These are phyloP conservation scores for Fusarium sp. DNA, from an alignment of 2,329 filamentous ascomycete species.

Conservation along the genomic window DNA sequence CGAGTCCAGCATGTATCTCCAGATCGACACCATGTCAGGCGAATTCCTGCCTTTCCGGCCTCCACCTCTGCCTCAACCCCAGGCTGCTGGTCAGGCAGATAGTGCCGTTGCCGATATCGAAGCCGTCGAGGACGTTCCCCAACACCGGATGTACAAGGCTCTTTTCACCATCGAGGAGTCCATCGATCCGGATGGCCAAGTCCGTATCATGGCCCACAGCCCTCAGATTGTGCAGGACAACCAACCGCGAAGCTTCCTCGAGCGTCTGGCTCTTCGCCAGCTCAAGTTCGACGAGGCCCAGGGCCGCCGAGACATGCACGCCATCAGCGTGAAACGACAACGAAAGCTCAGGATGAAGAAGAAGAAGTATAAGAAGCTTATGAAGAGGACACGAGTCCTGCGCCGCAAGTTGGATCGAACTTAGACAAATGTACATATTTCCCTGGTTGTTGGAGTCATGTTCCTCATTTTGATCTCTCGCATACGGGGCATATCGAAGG, in stretches of 20 bases:
- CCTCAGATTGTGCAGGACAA: constrained; percentile 65
- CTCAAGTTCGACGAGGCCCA: constrained; percentile 66
- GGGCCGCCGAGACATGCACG: constrained; percentile 70
- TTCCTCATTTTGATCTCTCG: constrained; percentile 32
- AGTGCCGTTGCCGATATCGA: constrained; percentile 47
- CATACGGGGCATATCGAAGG: constrained; percentile 41
- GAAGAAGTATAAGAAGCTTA: constrained; percentile 99
- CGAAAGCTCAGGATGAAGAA: constrained; percentile 99
- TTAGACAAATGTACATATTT: constrained; percentile 51
- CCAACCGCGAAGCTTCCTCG: constrained; percentile 68
- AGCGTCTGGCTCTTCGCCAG: constrained; percentile 75
- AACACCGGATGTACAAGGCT: constrained; percentile 69
- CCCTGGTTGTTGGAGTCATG: constrained; percentile 28
- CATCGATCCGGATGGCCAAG: constrained; percentile 67
- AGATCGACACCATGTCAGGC: constrained; percentile 74
- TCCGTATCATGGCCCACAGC: constrained; percentile 70
- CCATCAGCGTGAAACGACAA: constrained; percentile 92
- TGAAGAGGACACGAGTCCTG: constrained; percentile 89
- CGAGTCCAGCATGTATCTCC: constrained; percentile 70
- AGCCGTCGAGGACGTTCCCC: constrained; percentile 51
- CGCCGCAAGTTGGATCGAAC: constrained; percentile 83
- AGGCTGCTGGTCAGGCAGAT: constrained; percentile 55
- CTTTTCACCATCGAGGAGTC: constrained; percentile 76
- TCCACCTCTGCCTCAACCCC: constrained; percentile 80
- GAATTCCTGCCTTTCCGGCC: constrained; percentile 84